These are phyloP conservation scores for Pseudogymnoascus sp. DNA, from an alignment of 2,329 filamentous ascomycete genomes.

Conservation along the genomic window DNA sequence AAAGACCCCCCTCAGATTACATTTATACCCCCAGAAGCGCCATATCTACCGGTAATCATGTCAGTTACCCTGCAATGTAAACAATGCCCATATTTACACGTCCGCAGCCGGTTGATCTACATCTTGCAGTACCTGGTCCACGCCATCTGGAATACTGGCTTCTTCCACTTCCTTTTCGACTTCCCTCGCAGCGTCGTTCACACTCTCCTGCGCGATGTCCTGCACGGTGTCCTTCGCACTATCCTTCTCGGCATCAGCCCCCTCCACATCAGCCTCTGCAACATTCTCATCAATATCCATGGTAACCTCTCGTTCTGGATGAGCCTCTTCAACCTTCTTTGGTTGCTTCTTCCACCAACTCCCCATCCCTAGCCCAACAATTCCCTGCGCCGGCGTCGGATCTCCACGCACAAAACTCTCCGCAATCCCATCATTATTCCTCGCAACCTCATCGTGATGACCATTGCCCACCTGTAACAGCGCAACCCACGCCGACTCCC, in stretches of 20 bases:
- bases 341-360: constrained; percentile 12
- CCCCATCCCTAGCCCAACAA: constrained; percentile 10
- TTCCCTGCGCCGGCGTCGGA: neutral
- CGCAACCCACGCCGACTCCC: constrained; percentile 13
- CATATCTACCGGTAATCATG: neutral
- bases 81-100: neutral
- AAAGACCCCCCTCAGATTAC: neutral
- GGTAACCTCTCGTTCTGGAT: neutral
- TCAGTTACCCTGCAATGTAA: neutral
- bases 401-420: constrained; percentile 12
- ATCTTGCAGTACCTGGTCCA: constrained; percentile 1
- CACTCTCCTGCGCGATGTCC: constrained; percentile 41
- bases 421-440: neutral
- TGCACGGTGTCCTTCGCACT: neutral
- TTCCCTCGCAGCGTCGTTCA: constrained; percentile 24
- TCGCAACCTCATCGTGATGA: neutral
- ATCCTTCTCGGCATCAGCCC: neutral
- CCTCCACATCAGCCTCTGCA: neutral
- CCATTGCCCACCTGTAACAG: constrained; percentile 8
- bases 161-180: constrained; percentile 48
- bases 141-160: constrained; percentile 18
- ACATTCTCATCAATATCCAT: constrained; percentile 2
- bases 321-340: neutral
- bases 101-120: constrained; percentile 8
- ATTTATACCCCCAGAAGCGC: neutral